Conservation (phyloP, 345 rosid genomes). For the Boechera divaricarpa region DNA sequence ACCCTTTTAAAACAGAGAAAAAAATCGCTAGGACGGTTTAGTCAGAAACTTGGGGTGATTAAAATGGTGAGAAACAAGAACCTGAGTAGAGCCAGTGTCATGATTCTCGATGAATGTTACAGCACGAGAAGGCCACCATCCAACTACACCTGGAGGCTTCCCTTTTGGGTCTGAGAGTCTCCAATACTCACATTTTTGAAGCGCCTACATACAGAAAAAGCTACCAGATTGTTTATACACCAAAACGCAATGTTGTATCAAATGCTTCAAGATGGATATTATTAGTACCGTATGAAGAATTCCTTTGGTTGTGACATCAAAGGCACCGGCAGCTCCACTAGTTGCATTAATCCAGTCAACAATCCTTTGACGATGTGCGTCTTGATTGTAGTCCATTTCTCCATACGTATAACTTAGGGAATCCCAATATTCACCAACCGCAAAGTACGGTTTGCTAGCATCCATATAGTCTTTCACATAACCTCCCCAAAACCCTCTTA, state of each 20-base stretch:
- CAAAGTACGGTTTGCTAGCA: constrained; percentile 81
- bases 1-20: constrained; percentile 53
- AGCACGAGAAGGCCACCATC: constrained; percentile 99
- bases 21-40: background rate
- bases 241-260: background rate
- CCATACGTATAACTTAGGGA: constrained; percentile 84
- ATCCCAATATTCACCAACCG: constrained; percentile 98
- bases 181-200: constrained; percentile 93
- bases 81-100: constrained; percentile 99
- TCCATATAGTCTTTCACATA: constrained; percentile 97
- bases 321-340: constrained; percentile 84
- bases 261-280: background rate
- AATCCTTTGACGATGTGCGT: constrained; percentile 92
- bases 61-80: constrained; percentile 38
- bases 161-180: constrained; percentile 87
- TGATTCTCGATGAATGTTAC: constrained; percentile 97
- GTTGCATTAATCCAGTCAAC: constrained; percentile 92
- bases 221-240: background rate
- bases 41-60: background rate
- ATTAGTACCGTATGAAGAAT: constrained; percentile 76
- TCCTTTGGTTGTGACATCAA: constrained; percentile 98
- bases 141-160: constrained; percentile 95
- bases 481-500: constrained; percentile 99
- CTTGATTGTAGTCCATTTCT: constrained; percentile 95
- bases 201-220: constrained; percentile 50